phyloP scores from a whole-genome alignment of 2,329 filamentous ascomycete species.

The Dryadomyces quercus-mongolicae region DNA sequence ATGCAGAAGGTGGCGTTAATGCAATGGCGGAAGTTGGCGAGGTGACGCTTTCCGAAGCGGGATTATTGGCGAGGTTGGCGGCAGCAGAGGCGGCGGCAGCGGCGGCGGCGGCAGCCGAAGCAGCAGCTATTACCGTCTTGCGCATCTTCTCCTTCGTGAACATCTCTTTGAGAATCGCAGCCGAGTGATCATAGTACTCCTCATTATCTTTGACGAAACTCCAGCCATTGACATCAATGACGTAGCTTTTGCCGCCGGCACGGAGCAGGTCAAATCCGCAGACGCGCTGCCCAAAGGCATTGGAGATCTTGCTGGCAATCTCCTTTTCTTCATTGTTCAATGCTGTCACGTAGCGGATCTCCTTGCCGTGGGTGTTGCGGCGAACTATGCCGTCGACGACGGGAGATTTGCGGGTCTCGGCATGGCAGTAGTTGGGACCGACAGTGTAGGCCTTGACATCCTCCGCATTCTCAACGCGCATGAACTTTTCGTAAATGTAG shows the following conservation, averaged over 20 bases:
- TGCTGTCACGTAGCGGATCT: slow-evolving; percentile 86
- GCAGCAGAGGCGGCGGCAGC: background rate
- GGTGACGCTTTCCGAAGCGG: slow-evolving; percentile 16
- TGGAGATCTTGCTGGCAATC: slow-evolving; percentile 82
- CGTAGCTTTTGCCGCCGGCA: slow-evolving; percentile 80
- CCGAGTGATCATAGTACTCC: slow-evolving; percentile 89
- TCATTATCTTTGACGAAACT: slow-evolving; percentile 99
- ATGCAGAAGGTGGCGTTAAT: slow-evolving; percentile 15
- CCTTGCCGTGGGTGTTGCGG: slow-evolving; percentile 93
- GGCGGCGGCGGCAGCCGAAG: slow-evolving; percentile 10
- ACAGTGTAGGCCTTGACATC: slow-evolving; percentile 99
- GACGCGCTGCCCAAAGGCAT: slow-evolving; percentile 84
- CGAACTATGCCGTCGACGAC: slow-evolving; percentile 94
- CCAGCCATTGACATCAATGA: slow-evolving; percentile 99
- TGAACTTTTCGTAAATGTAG: slow-evolving; percentile 95
- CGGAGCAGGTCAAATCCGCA: slow-evolving; percentile 93
- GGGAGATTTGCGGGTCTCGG: slow-evolving; percentile 92
- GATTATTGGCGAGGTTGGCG: slow-evolving; percentile 6
- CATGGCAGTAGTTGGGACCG: slow-evolving; percentile 83
- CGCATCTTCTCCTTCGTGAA: slow-evolving; percentile 71
- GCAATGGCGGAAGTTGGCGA: background rate
- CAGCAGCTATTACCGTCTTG: slow-evolving; percentile 17
- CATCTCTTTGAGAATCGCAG: slow-evolving; percentile 74
- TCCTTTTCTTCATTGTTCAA: slow-evolving; percentile 68
- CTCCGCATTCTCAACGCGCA: slow-evolving; percentile 92